Evolutionary conservation across 78 protist species (phyloP), one percentile per base, ranked within the genome.

Genomic region (slime mould (Dictyostelium discoideum)): DNA sequence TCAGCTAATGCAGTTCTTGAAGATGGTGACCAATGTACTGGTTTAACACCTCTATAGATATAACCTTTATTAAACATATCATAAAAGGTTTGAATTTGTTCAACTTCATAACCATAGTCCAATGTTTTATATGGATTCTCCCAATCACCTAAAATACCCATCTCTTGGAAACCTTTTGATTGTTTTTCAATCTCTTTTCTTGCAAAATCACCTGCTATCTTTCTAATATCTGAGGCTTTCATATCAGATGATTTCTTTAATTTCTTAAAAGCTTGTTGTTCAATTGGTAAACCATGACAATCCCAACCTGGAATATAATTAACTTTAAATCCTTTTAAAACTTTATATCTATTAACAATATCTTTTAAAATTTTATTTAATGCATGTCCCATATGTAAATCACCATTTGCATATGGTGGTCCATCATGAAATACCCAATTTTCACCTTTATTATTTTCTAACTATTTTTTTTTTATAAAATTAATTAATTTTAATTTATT

Each of bases 281-380:
- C 99, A 85, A 98, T 98, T 46, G 99, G 99, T 50, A 98, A 87
- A n/a, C 99, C 99, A 84, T 98, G 99, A 88, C 99, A 98, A 83
- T 98, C 99, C 92, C 88, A 80, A 77, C 87, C 93, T 26, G 86
- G 92, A 54, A 89, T 90, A 87, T 84, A 96, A 42, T 83, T 87
- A 1, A 95, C 97, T 24, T 60, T 44, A 32, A 73, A 24, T 39
- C 98, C 98, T 8, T 85, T 57, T 65, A 98, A 54, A 26, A 97
- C 9, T 46, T 92, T 74, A 72, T 85, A 96, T 14, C 98, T 85
- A 69, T 88, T 86, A n/a, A 96, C 44, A 37, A 98, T 54, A 85
- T 98, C 99, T 94, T 98, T 98, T 26, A 98, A 88, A 42, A 93
- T 85, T 94, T 96, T 97, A 37, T 92, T 96, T 60, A 97, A 39